Evolutionary conservation across 108 stramenopile species (phyloP).

Genomic region (Cylindrotheca closterium): DNA sequence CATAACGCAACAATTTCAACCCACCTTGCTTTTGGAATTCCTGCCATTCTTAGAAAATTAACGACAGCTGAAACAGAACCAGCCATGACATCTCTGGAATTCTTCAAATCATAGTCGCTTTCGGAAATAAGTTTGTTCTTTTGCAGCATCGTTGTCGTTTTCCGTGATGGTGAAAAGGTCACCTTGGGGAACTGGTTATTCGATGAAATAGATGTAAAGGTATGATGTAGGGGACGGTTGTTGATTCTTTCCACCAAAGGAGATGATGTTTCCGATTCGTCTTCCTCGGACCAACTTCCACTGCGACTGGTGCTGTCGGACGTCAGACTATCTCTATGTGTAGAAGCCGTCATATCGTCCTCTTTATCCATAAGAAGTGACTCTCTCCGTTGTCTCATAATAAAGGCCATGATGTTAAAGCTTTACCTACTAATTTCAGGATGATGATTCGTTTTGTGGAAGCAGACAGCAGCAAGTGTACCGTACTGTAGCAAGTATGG

Average conservation of each 20-base stretch:
- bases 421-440: too few species aligned
- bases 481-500: too few species aligned
- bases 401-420: too few species aligned
- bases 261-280: slow-evolving; percentile 13
- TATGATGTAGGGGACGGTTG: not conserved
- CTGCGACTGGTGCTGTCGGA: not conserved
- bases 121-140: not conserved
- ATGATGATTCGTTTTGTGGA: too few species aligned
- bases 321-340: not conserved
- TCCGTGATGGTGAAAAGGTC: not conserved
- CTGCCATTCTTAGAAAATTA: slow-evolving; percentile 21
- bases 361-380: not conserved
- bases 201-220: too few species aligned
- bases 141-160: not conserved
- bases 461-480: too few species aligned
- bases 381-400: too few species aligned
- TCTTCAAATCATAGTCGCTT: slow-evolving; percentile 23
- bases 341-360: not conserved
- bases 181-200: not conserved
- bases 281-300: slow-evolving; percentile 4
- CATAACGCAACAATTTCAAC: not conserved
- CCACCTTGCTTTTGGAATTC: slow-evolving; percentile 28
- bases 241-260: slow-evolving; percentile 9
- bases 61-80: slow-evolving; percentile 31
- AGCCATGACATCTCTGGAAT: slow-evolving; percentile 25